Conservation (phyloP, 768 basidiomycete species). For the Psilocybe tampanensis region DNA sequence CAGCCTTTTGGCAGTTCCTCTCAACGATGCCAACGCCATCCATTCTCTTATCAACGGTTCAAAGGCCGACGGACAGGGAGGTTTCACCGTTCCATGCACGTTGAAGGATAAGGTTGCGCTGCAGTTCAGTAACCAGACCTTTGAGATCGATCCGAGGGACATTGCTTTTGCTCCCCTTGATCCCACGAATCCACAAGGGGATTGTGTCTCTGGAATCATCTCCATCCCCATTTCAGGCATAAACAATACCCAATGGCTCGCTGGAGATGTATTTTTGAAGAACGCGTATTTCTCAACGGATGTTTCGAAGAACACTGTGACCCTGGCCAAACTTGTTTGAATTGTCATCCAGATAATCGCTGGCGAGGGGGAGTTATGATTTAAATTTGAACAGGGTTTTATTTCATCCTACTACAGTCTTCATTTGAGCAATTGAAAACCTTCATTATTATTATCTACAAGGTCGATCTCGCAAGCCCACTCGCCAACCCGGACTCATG, state of each 20-base stretch:
- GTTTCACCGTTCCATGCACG: conserved; percentile 52
- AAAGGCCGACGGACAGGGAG: conserved; percentile 43
- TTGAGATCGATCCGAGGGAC: conserved; percentile 66
- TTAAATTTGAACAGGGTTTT: too few relatives aligned
- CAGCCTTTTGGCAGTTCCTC: conserved; percentile 51
- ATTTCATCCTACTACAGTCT: too few relatives aligned
- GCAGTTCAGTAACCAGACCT: conserved; percentile 46
- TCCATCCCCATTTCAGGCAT: conserved; percentile 52
- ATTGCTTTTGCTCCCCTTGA: conserved; percentile 58
- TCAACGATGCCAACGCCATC: conserved; percentile 37
- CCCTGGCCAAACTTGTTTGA: conserved; percentile 43
- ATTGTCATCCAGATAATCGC: neutral
- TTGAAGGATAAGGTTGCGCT: conserved; percentile 46
- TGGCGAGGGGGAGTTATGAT: neutral
- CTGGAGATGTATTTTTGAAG: conserved; percentile 69
- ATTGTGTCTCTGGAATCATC: conserved; percentile 73
- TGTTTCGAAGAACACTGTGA: conserved; percentile 56
- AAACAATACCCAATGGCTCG: conserved; percentile 25
- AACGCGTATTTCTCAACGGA: conserved; percentile 75
- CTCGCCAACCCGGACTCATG: too few relatives aligned
- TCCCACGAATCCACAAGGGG: conserved; percentile 53
- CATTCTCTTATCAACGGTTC: conserved; percentile 46
- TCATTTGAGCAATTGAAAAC: too few relatives aligned
- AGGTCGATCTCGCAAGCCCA: too few relatives aligned
- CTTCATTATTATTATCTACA: too few relatives aligned